These are phyloP conservation scores for Asterella californica DNA, from an alignment of 225 moss, liverwort and hornwort species.

Conservation along the genomic window DNA sequence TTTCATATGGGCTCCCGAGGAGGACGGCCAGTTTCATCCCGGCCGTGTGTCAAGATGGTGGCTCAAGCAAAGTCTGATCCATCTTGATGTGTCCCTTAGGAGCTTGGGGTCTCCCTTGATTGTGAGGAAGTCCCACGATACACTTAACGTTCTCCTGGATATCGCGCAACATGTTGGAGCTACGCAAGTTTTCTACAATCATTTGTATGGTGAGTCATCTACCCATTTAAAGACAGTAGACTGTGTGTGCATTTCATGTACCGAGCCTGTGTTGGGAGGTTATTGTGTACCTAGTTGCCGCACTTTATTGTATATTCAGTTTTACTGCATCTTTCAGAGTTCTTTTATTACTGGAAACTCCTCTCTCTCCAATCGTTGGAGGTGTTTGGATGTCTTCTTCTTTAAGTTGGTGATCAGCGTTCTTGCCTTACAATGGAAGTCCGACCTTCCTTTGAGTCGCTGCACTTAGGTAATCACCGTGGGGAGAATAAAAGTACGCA, in stretches of 20 bases:
- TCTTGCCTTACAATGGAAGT: neutral
- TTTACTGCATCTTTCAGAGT: neutral
- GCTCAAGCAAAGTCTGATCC: conserved; percentile 87
- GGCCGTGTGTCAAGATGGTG: conserved; percentile 99
- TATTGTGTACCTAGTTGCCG: neutral
- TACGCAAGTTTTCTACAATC: conserved; percentile 91
- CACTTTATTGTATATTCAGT: neutral
- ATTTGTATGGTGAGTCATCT: conserved; percentile 81
- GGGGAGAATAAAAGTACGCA: neutral
- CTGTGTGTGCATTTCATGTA: neutral
- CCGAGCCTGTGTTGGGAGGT: neutral
- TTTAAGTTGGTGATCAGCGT: neutral
- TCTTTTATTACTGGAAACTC: neutral
- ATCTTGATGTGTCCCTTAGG: conserved; percentile 70
- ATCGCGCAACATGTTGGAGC: conserved; percentile 74
- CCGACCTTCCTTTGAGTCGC: neutral
- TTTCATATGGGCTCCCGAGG: conserved; percentile 88
- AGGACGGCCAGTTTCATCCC: conserved; percentile 95
- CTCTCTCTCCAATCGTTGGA: neutral
- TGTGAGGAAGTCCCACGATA: conserved; percentile 66
- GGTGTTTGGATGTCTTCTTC: neutral
- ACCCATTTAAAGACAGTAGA: neutral
- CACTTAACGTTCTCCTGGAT: conserved; percentile 70
- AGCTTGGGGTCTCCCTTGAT: conserved; percentile 79
- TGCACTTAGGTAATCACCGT: neutral